Conservation (phyloP, 1,284 basidiomycete species). For the Irpex sp. region DNA sequence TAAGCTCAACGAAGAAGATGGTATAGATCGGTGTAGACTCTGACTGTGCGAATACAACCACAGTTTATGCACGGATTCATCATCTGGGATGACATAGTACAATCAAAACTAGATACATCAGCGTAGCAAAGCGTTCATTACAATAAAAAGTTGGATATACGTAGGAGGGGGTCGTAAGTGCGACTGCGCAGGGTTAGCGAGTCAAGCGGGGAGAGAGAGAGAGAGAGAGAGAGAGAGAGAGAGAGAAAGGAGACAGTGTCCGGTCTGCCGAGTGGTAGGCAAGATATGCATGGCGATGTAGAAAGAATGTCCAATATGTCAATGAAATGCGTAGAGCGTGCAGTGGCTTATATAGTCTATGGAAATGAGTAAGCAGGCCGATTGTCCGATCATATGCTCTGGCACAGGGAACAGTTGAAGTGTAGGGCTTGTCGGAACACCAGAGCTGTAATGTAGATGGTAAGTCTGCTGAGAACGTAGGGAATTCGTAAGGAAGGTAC, state of each 20-base stretch:
- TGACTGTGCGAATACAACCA: neutral
- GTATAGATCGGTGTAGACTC: neutral
- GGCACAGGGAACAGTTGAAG: constrained; percentile 65
- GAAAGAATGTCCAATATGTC: constrained; percentile 7
- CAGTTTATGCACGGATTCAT: neutral
- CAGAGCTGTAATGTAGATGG: constrained; percentile 41
- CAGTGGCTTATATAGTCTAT: constrained; percentile 28
- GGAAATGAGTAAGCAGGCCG: constrained; percentile 18
- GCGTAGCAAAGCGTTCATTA: constrained; percentile 2
- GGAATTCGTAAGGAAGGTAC: constrained; percentile 29
- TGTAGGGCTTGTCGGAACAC: constrained; percentile 55
- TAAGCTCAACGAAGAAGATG: too few relatives aligned
- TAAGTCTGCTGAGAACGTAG: constrained; percentile 5
- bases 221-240: neutral
- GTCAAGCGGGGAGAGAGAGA: neutral
- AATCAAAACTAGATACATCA: constrained; percentile 2
- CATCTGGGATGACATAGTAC: neutral
- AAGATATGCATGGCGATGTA: constrained; percentile 12
- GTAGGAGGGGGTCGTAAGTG: constrained; percentile 2
- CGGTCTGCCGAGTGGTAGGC: constrained; percentile 10
- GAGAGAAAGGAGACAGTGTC: constrained; percentile 7
- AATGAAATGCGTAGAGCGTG: constrained; percentile 21
- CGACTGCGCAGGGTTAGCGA: neutral
- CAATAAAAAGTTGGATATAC: neutral
- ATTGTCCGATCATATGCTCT: constrained; percentile 52